Evolutionary conservation across 306 rosid genomes (phyloP).

Genomic region (Cicer cuneatum): DNA sequence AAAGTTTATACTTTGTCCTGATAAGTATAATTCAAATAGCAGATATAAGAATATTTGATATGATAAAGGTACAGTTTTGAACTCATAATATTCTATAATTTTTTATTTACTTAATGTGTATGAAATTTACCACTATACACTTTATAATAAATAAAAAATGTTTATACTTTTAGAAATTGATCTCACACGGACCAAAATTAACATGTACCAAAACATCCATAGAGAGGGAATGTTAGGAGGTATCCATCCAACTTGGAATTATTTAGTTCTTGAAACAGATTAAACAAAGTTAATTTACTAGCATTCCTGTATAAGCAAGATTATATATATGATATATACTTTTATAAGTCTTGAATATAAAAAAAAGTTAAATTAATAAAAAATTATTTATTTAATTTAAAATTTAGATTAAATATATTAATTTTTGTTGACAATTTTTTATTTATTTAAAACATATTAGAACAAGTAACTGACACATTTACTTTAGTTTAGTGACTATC

Average conservation of each 20-base stretch:
- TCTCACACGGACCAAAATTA: constrained; percentile 35
- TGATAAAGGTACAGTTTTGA: rapidly evolving
- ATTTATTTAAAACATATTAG: neutral
- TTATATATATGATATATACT: neutral
- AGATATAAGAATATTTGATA: too few species aligned
- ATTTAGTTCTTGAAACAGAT: constrained; percentile 31
- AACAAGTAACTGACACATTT: constrained; percentile 28
- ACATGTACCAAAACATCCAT: constrained; percentile 35
- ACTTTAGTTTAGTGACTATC: constrained; percentile 34
- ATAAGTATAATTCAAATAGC: too few species aligned
- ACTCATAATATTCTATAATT: too few species aligned
- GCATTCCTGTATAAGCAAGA: constrained; percentile 5
- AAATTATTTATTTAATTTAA: too few species aligned
- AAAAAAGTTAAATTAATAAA: too few species aligned
- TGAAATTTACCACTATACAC: too few species aligned
- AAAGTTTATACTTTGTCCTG: neutral
- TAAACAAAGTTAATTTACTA: constrained; percentile 25
- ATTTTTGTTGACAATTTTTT: too few species aligned
- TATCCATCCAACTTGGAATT: constrained; percentile 24
- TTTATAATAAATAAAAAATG: too few species aligned
- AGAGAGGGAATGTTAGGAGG: constrained; percentile 44
- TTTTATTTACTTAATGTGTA: too few species aligned
- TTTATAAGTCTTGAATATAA: too few species aligned
- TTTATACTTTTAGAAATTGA: constrained; percentile 16
- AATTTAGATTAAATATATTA: too few species aligned